Evolutionary conservation across 1,139 yeast genomes (phyloP), one percentile per base, ranked within the genome.

Genomic region (Yamadazyma epiphylla): DNA sequence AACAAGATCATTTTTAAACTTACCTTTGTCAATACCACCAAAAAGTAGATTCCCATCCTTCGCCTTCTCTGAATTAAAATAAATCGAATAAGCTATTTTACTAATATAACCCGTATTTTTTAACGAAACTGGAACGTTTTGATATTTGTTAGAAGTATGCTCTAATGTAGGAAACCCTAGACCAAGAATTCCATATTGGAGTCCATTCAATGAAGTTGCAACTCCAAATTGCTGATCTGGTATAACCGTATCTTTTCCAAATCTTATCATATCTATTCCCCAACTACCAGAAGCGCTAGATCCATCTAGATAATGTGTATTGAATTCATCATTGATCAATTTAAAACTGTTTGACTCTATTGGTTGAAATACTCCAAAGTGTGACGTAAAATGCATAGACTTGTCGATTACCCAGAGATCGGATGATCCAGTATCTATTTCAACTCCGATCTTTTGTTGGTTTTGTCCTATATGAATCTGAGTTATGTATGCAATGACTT

Each of bases 341-440:
- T n/a, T n/a, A n/a, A n/a, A n/a, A n/a, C n/a, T n/a, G n/a, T n/a
- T n/a, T n/a, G n/a, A n/a, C n/a, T n/a, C n/a, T n/a, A n/a, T n/a
- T n/a, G n/a, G n/a, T n/a, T n/a, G n/a, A n/a, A n/a, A n/a, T n/a
- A n/a, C n/a, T n/a, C n/a, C n/a, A n/a, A n/a, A n/a, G n/a, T n/a
- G n/a, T n/a, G n/a, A n/a, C n/a, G n/a, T n/a, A n/a, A n/a, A n/a
- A n/a, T n/a, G n/a, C n/a, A n/a, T n/a, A n/a, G n/a, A n/a, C n/a
- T n/a, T n/a, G n/a, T n/a, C n/a, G n/a, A 46, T 43, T 25, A 79
- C 72, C 87, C 87, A 80, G 39, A 80, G 56, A 49, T 80, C 88
- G 5, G 83, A 66, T 3, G 85, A 77, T 0, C 87, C 87, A 5
- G 87, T 78, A 48, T 80, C 88, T 25, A 81, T 53, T 36, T 77